These are phyloP conservation scores for Neurospora sp. DNA, from an alignment of 495 filamentous ascomycete species.

Conservation along the genomic window DNA sequence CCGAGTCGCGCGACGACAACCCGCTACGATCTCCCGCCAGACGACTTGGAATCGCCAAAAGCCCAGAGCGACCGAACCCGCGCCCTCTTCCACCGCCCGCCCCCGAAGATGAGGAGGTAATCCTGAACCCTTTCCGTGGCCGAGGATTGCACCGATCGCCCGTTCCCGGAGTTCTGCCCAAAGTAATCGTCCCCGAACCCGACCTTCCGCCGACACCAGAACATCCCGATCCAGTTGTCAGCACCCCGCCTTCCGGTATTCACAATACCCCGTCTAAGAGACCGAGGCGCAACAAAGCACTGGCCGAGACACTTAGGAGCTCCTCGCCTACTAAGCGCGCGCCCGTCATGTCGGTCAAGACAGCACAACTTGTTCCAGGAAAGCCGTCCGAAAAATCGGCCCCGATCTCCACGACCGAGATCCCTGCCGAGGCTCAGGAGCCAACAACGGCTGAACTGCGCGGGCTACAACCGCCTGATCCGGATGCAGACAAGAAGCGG, in stretches of 20 bases:
- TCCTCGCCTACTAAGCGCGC: slow-evolving; percentile 38
- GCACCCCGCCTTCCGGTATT: slow-evolving; percentile 42
- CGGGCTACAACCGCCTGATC: slow-evolving; percentile 26
- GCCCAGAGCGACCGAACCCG: slow-evolving; percentile 24
- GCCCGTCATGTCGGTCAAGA: background rate
- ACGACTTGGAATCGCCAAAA: slow-evolving; percentile 13
- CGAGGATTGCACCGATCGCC: slow-evolving; percentile 25
- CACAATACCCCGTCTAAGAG: slow-evolving; percentile 42
- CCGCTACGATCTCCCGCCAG: slow-evolving; percentile 26
- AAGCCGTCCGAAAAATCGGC: slow-evolving; percentile 2
- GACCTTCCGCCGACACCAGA: slow-evolving; percentile 64
- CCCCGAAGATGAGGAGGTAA: slow-evolving; percentile 33
- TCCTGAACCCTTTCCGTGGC: slow-evolving; percentile 31
- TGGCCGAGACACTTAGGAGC: slow-evolving; percentile 31
- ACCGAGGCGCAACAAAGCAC: slow-evolving; percentile 26
- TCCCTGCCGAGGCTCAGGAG: background rate
- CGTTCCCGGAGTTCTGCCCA: slow-evolving; percentile 29
- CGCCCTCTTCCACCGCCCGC: slow-evolving; percentile 30
- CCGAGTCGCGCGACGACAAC: slow-evolving; percentile 18
- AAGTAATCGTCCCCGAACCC: slow-evolving; percentile 39
- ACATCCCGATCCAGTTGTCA: slow-evolving; percentile 43
- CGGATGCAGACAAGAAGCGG: slow-evolving; percentile 29
- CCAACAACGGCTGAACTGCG: slow-evolving; percentile 20
- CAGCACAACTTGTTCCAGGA: background rate
- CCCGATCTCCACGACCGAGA: background rate